A percentile compares a stretch with the other conserved stretches of the same genome.
Conservation (phyloP, 2,329 filamentous ascomycete species). For the Colletotrichum sp. region DNA sequence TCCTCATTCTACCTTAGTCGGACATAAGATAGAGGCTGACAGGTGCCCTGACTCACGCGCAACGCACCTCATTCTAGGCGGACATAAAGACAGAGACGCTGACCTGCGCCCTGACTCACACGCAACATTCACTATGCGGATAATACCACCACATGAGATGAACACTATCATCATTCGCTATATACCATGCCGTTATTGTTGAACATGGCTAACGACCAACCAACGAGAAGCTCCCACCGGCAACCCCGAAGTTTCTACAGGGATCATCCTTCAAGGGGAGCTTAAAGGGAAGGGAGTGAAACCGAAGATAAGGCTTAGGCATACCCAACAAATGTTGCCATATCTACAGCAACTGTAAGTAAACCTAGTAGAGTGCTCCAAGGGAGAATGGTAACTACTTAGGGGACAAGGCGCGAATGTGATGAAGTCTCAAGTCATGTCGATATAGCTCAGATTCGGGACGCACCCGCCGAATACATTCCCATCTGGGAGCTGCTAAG, state of each 20-base stretch:
- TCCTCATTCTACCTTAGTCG: not conserved
- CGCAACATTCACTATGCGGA: not conserved
- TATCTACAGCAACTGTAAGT: not conserved
- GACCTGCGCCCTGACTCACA: not conserved
- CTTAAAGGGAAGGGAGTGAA: not conserved
- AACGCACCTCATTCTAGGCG: not conserved
- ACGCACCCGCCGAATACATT: not conserved
- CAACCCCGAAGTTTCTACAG: not conserved
- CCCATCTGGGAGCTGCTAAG: not conserved
- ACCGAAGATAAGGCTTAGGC: not conserved
- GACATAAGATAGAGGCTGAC: not conserved
- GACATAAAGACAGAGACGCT: not conserved
- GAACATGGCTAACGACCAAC: not conserved
- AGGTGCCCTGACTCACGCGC: not conserved
- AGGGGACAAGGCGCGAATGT: not conserved
- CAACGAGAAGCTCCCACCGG: not conserved
- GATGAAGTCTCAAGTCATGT: not conserved
- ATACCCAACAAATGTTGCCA: not conserved
- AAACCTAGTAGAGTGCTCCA: not conserved
- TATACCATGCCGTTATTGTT: not conserved
- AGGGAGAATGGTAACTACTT: not conserved
- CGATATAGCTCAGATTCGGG: not conserved
- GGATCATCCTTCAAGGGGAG: not conserved
- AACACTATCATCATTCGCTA: not conserved
- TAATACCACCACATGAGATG: not conserved